phyloP scores from a whole-genome alignment of 2,329 filamentous ascomycete genomes.

The Apiospora kogelbergensis region DNA sequence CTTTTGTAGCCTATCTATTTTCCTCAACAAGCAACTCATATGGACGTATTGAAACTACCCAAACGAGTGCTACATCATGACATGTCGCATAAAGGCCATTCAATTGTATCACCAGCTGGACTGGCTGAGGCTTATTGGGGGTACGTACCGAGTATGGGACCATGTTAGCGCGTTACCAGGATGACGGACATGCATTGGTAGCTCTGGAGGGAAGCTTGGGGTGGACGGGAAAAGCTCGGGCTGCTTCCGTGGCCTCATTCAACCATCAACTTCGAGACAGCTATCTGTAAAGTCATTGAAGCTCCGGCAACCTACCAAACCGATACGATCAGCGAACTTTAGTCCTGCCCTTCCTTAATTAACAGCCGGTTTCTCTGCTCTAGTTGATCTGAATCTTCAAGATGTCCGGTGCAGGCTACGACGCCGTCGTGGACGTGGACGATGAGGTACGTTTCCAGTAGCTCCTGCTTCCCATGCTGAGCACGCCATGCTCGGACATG shows the following conservation, averaged over 20 bases:
- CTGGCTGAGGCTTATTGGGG: background rate
- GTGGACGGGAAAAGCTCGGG: conserved; percentile 27
- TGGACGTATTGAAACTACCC: background rate
- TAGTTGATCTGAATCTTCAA: conserved; percentile 22
- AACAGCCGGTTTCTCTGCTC: background rate
- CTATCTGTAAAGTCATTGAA: conserved; percentile 7
- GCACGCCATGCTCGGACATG: background rate
- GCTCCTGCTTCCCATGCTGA: background rate
- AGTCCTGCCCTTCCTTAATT: background rate
- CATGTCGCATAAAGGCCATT: background rate
- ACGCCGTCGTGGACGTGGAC: conserved; percentile 97
- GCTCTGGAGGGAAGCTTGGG: background rate
- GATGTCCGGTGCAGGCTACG: conserved; percentile 87
- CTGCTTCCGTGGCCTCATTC: conserved; percentile 28
- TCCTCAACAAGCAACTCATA: background rate
- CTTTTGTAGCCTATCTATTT: background rate
- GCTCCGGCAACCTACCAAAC: conserved; percentile 10
- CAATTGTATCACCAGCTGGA: too few relatives aligned
- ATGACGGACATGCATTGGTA: background rate
- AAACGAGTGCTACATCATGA: background rate
- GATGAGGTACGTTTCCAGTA: conserved; percentile 67
- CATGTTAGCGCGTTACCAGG: background rate
- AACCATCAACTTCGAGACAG: background rate
- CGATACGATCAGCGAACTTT: background rate
- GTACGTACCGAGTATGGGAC: background rate